Evolutionary conservation across 2,329 filamentous ascomycete species (phyloP).

Genomic region (Colletotrichum simmondsii): DNA sequence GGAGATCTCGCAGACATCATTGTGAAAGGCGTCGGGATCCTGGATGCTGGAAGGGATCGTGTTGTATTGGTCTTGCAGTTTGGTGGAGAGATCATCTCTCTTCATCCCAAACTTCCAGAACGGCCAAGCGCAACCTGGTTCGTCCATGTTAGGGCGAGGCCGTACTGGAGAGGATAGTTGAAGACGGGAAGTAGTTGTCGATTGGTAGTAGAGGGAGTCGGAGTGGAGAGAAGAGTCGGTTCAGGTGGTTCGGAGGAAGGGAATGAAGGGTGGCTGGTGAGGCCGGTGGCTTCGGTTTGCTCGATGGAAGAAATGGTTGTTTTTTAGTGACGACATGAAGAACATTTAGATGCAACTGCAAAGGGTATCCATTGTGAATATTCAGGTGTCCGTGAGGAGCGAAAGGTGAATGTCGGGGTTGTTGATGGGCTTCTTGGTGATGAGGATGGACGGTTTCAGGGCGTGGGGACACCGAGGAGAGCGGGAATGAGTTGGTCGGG

Average conservation of each 20-base stretch:
- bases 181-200: background rate
- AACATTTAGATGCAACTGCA: conserved; percentile 15
- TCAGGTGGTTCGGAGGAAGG: background rate
- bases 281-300: conserved; percentile 22
- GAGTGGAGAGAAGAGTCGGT: background rate
- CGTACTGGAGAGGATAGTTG: background rate
- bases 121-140: conserved; percentile 64
- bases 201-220: background rate
- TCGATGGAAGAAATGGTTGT: background rate
- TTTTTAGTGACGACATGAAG: conserved; percentile 20
- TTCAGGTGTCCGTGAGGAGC: background rate
- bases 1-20: conserved; percentile 70
- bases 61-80: conserved; percentile 70
- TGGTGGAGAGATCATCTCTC: conserved; percentile 67
- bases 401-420: background rate
- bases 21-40: conserved; percentile 70
- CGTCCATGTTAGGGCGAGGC: conserved; percentile 59
- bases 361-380: conserved; percentile 11
- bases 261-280: conserved; percentile 11
- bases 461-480: conserved; percentile 34
- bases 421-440: conserved; percentile 26
- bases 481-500: conserved; percentile 33
- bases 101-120: conserved; percentile 73
- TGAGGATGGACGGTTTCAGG: conserved; percentile 33
- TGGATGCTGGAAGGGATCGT: conserved; percentile 66